Base-by-base conservation (phyloP, 108 stramenopile species). In the Bacterosira constricta region DNA sequence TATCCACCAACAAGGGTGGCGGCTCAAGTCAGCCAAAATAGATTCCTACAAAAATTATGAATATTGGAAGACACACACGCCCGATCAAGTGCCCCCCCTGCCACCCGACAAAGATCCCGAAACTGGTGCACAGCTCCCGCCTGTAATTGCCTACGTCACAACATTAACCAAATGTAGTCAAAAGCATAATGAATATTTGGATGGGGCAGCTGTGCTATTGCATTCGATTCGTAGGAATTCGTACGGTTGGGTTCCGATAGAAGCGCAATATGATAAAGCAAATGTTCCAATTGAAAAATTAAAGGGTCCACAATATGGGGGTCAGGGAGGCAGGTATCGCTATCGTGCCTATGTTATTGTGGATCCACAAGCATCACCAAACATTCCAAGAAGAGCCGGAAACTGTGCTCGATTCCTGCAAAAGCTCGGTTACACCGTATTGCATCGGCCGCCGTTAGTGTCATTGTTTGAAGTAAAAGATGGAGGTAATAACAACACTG, bases 181-280 rank as follows among this genome's bases (percentile, higher is more conserved):
- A 1, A 55, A 42, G 36, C 25, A 44, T n/a, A 56, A 21, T 8
- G 50, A 41, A 36, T 25, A 37, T 1, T 25, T 80, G 36, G 79
- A 80, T 71, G 79, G 79, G 1, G 75, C 79, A 37, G 75, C 74
- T 17, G 69, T 76, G 12, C 56, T 80, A 44, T 21, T 76, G 74
- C 79, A 80, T 71, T 76, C 69, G 4, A 76, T 80, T 39, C 46
- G 78, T 35, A 45, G 78, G 7, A 79, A 79, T 66, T 67, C 65
- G 0, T 67, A 66, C 18, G 78, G 78, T 2, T 79, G 78, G 78
- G 55, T 39, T 8, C 55, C 78, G 17, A 41, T 66, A 29, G 18
- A 61, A n/a, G 5, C 15, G 27, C 70, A 71, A 37, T 32, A 36
- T 0, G 26, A 23, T 13, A 17, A 10, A 58, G 25, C 32, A 1